Evolutionary conservation across 1,139 yeast genomes (phyloP), one percentile per base, ranked within the genome.

Genomic region (Suzukiozyma palmioleophila): DNA sequence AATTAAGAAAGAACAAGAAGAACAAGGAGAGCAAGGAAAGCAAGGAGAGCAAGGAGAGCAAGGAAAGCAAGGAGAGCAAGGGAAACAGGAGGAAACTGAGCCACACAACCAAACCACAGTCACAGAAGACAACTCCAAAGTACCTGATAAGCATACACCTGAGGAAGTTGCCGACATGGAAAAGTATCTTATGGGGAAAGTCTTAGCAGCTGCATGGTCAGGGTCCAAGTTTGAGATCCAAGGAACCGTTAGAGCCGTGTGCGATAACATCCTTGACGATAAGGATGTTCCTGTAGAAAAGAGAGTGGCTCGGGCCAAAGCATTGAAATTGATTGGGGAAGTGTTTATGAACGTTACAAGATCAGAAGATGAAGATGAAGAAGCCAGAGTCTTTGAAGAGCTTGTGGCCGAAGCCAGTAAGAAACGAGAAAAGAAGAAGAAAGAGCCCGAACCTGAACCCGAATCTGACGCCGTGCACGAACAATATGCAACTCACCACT

Each of bases 131-230:
- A 54, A 50, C 35, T 3, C 28, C 5, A 12, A 11, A 8, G 51
- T 60, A 3, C 76, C 76, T 0, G 66, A 63, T 33, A 69, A 67
- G 48, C 94, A 94, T 54, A 79, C 95, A 0, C 78, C 77, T 2
- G 97, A 88, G 56, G 89, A 85, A 44, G 66, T 86, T 42, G 90
- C 88, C 0, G 95, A 87, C 47, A 75, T 87, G 79, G 97, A 90
- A 56, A 83, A 89, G 51, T 74, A 83, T 42, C 66, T 90, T 35
- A 78, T 88, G 78, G 97, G 96, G 31, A 92, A 90, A 58, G 90
- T 90, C 3, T 69, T 90, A 37, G 90, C 94, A 3, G 97, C 97
- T 0, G 96, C 97, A 8, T 90, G 98, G 98, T 83, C 84, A 37
- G 97, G 97, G 1, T 86, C 96, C 16, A 81, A 81, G 52, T 83